phyloP scores from a whole-genome alignment of 352 stramenopile species.

The Achlya hypogyna region DNA sequence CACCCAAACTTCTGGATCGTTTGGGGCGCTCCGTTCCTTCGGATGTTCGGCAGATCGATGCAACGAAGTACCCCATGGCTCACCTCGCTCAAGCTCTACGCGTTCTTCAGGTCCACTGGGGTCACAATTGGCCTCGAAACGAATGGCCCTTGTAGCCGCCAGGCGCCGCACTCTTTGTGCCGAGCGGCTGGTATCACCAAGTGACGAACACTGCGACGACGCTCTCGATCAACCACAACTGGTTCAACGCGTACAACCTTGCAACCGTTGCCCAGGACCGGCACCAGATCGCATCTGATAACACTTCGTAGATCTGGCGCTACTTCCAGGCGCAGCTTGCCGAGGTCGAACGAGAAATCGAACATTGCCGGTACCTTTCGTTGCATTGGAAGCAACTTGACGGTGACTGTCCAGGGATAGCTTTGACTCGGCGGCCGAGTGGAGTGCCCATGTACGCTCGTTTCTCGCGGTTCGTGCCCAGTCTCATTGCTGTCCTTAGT shows the following conservation, averaged over 20 bases:
- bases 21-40: constrained; percentile 49
- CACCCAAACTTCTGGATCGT: constrained; percentile 62
- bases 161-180: constrained; percentile 92
- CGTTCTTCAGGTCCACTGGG: constrained; percentile 36
- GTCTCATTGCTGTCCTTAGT: constrained; percentile 35
- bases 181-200: constrained; percentile 92
- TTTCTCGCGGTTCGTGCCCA: constrained; percentile 31
- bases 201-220: constrained; percentile 88
- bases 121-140: background rate
- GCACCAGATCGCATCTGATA: too few relatives aligned
- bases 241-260: constrained; percentile 88
- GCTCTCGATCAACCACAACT: constrained; percentile 97
- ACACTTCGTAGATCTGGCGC: constrained; percentile 43
- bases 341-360: constrained; percentile 51
- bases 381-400: background rate
- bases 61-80: constrained; percentile 43
- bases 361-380: constrained; percentile 15
- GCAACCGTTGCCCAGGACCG: too few relatives aligned
- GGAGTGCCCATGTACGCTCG: constrained; percentile 25
- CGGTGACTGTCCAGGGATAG: background rate
- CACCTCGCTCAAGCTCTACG: constrained; percentile 35
- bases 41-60: constrained; percentile 37
- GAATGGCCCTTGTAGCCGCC: constrained; percentile 28
- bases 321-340: constrained; percentile 61
- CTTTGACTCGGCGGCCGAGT: constrained; percentile 26